phyloP scores from a whole-genome alignment of 352 stramenopile genomes.

The Phytopythium sindhum region DNA sequence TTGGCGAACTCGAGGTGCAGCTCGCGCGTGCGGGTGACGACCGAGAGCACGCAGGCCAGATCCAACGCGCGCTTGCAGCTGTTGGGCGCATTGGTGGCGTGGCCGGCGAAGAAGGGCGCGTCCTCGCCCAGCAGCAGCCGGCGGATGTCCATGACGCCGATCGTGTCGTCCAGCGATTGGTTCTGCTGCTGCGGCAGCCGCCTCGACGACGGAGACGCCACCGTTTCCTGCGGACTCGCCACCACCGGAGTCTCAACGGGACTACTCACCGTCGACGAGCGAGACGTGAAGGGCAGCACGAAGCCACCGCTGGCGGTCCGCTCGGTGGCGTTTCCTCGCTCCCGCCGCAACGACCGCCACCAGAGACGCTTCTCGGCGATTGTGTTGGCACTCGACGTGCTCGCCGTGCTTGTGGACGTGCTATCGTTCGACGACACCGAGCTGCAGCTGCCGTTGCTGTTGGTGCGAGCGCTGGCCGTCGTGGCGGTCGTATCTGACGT shows the following conservation, averaged over 20 bases:
- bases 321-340: slow-evolving; percentile 49
- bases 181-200: slow-evolving; percentile 12
- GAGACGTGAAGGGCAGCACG: slow-evolving; percentile 42
- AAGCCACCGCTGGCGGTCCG: slow-evolving; percentile 62
- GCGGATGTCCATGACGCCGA: slow-evolving; percentile 58
- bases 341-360: slow-evolving; percentile 66
- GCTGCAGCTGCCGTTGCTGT: slow-evolving; percentile 19
- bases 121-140: slow-evolving; percentile 39
- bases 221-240: slow-evolving; percentile 5
- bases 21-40: slow-evolving; percentile 57
- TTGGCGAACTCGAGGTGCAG: slow-evolving; percentile 71
- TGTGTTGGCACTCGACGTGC: slow-evolving; percentile 30
- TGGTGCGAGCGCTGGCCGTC: slow-evolving; percentile 15
- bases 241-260: not conserved
- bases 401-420: slow-evolving; percentile 11
- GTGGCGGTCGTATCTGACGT: slow-evolving; percentile 11
- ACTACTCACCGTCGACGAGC: slow-evolving; percentile 23
- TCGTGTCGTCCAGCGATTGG: slow-evolving; percentile 43
- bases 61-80: slow-evolving; percentile 53
- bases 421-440: slow-evolving; percentile 7
- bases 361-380: slow-evolving; percentile 67
- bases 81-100: slow-evolving; percentile 37
- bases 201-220: slow-evolving; percentile 9
- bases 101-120: slow-evolving; percentile 53
- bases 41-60: slow-evolving; percentile 48